phyloP scores from a whole-genome alignment of 2,329 filamentous ascomycete species.

The Pseudogymnoascus sp. region DNA sequence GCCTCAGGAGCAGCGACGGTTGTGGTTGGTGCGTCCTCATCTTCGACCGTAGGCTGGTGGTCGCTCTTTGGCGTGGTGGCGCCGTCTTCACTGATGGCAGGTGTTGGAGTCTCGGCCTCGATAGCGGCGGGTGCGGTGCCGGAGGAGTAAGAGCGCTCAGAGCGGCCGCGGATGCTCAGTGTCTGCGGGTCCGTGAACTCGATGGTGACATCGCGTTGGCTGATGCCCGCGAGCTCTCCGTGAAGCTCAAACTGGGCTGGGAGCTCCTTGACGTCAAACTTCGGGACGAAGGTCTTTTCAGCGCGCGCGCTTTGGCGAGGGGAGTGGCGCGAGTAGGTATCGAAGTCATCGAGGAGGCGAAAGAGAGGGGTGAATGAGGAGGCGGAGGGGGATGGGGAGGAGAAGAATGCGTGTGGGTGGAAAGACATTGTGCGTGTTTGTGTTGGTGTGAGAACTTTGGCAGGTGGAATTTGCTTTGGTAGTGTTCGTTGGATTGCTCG shows the following conservation, averaged over 20 bases:
- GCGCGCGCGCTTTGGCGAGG: constrained; percentile 14
- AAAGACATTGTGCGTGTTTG: constrained; percentile 33
- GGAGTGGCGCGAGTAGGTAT: constrained; percentile 39
- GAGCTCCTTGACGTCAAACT: constrained; percentile 69
- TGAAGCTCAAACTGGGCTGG: constrained; percentile 63
- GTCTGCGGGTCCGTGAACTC: constrained; percentile 73
- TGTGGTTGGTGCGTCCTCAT: constrained; percentile 27
- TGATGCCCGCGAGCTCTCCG: constrained; percentile 67
- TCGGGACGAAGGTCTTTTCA: constrained; percentile 54
- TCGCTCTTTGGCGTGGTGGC: constrained; percentile 28
- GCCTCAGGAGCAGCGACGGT: constrained; percentile 13
- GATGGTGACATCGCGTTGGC: constrained; percentile 62
- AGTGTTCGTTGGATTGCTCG: neutral
- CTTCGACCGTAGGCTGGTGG: constrained; percentile 27
- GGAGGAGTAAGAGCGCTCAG: constrained; percentile 52
- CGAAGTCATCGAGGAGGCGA: constrained; percentile 54
- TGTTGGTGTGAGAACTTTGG: neutral
- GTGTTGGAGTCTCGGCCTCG: constrained; percentile 20
- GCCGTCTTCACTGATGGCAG: constrained; percentile 18
- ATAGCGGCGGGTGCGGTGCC: constrained; percentile 34
- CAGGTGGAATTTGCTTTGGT: neutral
- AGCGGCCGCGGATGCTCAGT: constrained; percentile 58
- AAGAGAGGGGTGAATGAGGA: constrained; percentile 46
- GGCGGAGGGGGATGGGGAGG: neutral
- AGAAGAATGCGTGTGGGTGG: neutral